Base-by-base conservation (phyloP, 2,329 filamentous ascomycete genomes). In the Cladorrhinum sp. region DNA sequence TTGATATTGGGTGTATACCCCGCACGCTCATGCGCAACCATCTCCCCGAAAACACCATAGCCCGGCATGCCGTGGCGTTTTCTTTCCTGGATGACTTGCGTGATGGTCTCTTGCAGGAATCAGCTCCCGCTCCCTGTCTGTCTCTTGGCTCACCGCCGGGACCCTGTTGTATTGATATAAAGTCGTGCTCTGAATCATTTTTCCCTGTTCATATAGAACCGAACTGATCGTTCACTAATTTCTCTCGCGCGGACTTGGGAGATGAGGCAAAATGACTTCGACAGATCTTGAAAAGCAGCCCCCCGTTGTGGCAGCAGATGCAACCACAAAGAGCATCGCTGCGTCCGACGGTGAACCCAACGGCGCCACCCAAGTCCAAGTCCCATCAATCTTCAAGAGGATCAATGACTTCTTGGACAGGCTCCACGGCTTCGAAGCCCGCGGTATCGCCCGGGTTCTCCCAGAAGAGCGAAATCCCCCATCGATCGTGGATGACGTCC, bases 371-470 rank as follows among this genome's bases (percentile, higher is more conserved):
- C 30, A 23, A 16, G 52, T 50, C 28, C 23, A 66, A 39, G 50
- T 63, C 21, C 52, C 62, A 12, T 28, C 28, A 23, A 58, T 48
- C 23, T 46, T 28, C 10, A 50, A 23, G 7, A 46, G 60, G 51
- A 50, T 68, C 61, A 73, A 73, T 58, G 56, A 61, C 28, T 64
- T 68, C 21, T 69, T 74, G 28, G 72, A 74, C 52, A 56, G 62
- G 24, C 64, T 76, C 18, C 68, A 73, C 4, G 74, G 74, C 6
- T 73, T 78, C 57, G 76, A 78, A 62, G 70, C 74, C 1, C 71
- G 76, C 21, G 76, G 76, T 1, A 78, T 78, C 52, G 68, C 71
- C 10, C 75, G 76, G 18, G 76, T 78, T 0, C 69, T 68, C 0
- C 71, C 74, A 1, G 69, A 72, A 1, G 75, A 77, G 42, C 72